Conservation (phyloP, 257 asterid genomes). For the Solanum chiquidenum region DNA sequence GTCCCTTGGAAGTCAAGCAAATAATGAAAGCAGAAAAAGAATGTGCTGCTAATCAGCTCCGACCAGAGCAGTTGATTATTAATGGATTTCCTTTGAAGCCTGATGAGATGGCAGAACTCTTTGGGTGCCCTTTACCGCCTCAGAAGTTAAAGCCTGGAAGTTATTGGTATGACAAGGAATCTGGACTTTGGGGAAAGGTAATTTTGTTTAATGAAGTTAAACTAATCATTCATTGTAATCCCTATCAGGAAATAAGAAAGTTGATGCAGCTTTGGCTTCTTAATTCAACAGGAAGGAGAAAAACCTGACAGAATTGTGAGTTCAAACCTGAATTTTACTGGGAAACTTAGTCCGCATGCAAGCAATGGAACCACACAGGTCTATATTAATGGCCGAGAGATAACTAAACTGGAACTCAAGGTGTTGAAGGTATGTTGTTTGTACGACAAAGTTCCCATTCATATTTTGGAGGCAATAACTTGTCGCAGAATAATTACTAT, state of each 20-base stretch:
- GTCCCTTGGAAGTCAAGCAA: slow-evolving; percentile 85
- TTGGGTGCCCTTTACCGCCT: slow-evolving; percentile 71
- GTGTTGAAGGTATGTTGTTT: slow-evolving; percentile 15
- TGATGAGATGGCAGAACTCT: slow-evolving; percentile 74
- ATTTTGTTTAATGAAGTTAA: background rate
- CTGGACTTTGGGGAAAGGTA: slow-evolving; percentile 96
- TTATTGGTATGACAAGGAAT: slow-evolving; percentile 96
- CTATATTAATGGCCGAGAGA: slow-evolving; percentile 26
- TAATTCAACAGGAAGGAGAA: slow-evolving; percentile 70
- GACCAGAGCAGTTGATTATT: slow-evolving; percentile 81
- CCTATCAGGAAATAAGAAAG: slow-evolving; percentile 3
- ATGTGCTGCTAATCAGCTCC: slow-evolving; percentile 79
- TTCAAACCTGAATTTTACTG: slow-evolving; percentile 77
- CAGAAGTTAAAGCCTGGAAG: slow-evolving; percentile 71
- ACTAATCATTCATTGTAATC: background rate
- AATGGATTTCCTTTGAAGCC: slow-evolving; percentile 71
- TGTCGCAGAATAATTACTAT: background rate
- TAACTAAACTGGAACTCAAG: slow-evolving; percentile 24
- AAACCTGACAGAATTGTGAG: slow-evolving; percentile 76
- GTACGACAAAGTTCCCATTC: background rate
- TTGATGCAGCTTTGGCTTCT: slow-evolving; percentile 17
- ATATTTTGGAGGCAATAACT: background rate
- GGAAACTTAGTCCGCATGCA: slow-evolving; percentile 77
- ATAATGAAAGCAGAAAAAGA: slow-evolving; percentile 80
- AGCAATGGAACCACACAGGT: slow-evolving; percentile 30